A percentile compares a stretch with the other conserved stretches of the same genome.
Conservation (phyloP, 305 asterid species). For the Rubia tinctorum region DNA sequence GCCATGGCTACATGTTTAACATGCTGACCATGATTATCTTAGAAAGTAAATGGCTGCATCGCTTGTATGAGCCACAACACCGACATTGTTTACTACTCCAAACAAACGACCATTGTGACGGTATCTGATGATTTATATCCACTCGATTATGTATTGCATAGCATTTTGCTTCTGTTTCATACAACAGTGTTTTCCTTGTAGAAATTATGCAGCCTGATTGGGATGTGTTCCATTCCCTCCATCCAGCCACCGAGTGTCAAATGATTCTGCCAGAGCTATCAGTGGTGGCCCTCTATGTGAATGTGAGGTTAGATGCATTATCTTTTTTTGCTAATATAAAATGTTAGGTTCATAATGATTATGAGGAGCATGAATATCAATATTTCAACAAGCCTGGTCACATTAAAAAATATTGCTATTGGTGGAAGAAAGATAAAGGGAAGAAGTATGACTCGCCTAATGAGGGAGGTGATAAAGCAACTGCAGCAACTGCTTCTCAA, state of each 20-base stretch:
- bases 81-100: slow-evolving; percentile 84
- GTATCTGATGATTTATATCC: slow-evolving; percentile 95
- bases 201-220: slow-evolving; percentile 90
- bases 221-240: slow-evolving; percentile 97
- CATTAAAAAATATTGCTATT: too few species aligned
- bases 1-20: too few species aligned
- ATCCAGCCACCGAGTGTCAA: slow-evolving; percentile 86
- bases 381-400: too few species aligned
- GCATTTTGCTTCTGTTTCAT: slow-evolving; percentile 83
- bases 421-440: too few species aligned
- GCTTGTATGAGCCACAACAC: slow-evolving; percentile 96
- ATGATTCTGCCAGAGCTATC: slow-evolving; percentile 81
- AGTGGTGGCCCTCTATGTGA: slow-evolving; percentile 77
- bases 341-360: too few species aligned
- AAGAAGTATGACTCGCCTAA: too few species aligned
- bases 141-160: slow-evolving; percentile 67
- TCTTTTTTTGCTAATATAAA: background rate
- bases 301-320: slow-evolving; percentile 59
- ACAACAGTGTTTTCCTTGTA: slow-evolving; percentile 74
- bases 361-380: too few species aligned
- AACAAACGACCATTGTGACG: slow-evolving; percentile 70
- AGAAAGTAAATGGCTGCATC: slow-evolving; percentile 84
- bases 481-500: too few species aligned
- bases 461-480: too few species aligned
- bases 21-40: too few species aligned